phyloP scores from a whole-genome alignment of 148 eudicot species.

The Silene latifolia region DNA sequence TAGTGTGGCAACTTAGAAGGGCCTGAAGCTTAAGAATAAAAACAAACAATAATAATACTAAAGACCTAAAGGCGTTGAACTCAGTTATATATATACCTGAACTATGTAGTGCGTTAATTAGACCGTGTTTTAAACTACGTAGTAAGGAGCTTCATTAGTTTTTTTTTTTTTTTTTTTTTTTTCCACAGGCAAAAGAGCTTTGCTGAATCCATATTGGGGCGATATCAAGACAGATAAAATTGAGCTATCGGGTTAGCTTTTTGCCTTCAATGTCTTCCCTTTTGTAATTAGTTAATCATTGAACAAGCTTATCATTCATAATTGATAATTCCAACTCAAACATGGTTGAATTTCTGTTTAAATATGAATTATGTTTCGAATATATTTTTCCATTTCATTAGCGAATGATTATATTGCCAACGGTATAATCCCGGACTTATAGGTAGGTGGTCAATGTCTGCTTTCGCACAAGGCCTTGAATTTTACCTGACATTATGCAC shows the following conservation, averaged over 20 bases:
- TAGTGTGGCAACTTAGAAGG: not conserved
- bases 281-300: slow-evolving; percentile 5
- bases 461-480: too few relatives aligned
- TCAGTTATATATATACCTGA: not conserved
- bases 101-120: not conserved
- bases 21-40: not conserved
- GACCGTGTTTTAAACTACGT: not conserved
- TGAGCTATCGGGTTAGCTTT: slow-evolving; percentile 17
- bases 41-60: not conserved
- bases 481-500: too few relatives aligned
- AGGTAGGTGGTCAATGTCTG: too few relatives aligned
- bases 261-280: not conserved
- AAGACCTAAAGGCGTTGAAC: not conserved
- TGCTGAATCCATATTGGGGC: slow-evolving; percentile 60
- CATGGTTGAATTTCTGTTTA: not conserved
- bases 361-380: not conserved
- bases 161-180: not conserved
- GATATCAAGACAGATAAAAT: slow-evolving; percentile 47
- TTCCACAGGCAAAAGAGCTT: slow-evolving; percentile 78
- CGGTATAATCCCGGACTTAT: not conserved
- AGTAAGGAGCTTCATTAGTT: not conserved
- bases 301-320: not conserved
- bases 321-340: not conserved
- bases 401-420: not conserved
- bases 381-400: not conserved